Evolutionary conservation across 352 stramenopile genomes (phyloP), one percentile per base, ranked within the genome.

Genomic region (Phytopythium litorale): DNA sequence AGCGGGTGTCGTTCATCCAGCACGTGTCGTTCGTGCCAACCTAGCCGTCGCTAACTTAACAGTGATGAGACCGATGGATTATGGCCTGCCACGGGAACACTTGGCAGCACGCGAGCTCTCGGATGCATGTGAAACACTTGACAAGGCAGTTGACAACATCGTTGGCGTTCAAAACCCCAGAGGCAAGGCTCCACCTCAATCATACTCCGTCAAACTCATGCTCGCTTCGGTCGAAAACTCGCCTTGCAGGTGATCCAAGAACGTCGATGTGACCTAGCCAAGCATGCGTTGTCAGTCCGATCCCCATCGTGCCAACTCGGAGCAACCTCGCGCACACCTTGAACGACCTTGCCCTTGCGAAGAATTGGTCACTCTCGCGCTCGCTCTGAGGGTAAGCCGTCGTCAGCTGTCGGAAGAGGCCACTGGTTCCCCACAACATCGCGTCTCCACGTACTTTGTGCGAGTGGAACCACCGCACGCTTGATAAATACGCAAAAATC

Each of bases 1-100:
- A 96, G 61, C 84, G 87, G 4, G 87, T 96, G 19, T 96, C 87
- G 48, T 96, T 96, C 64, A 94, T 87, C 30, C 87, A 96, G 56
- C 82, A 92, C 56, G 84, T 96, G 11, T 92, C 87, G n/a, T 96
- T 96, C 60, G 69, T 85, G 11, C 72, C 76, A 45, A 67, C 57
- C 35, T 59, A 30, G 48, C 3, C 32, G 53, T 15, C 51, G 4
- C 16, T 48, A 48, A 37, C 13, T 28, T 45, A 45, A 45, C 38
- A 45, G 38, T 5, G 37, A 15, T 45, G 25, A 28, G 25, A 28
- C 3, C 25, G 25, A 28, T 28, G 25, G 25, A 28, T 3, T 28
- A 28, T 32, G 28, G 28, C 5, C 5, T 32, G 28, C 35, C 35
- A 15, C 7, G 35, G 35, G 8, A 40, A 40, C 35, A 40, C 35